Base-by-base conservation (phyloP, 2,329 filamentous ascomycete species). In the Penicillium vulpinum region DNA sequence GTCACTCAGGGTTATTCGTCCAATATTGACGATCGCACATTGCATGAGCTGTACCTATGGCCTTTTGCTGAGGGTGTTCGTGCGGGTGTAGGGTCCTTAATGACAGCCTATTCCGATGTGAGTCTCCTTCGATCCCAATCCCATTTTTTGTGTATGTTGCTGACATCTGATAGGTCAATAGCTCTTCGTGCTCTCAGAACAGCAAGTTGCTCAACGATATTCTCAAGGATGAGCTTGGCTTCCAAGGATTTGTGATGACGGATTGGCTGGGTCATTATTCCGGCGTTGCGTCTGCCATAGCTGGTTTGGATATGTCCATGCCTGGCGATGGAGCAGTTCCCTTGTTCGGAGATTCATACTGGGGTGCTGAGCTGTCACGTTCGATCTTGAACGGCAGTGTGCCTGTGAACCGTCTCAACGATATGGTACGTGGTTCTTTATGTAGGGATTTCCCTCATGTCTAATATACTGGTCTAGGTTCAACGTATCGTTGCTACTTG, bases 151-250 rank as follows among this genome's bases (percentile, higher is more conserved):
- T 22, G 10, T 35, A 4, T 22, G 22, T 18, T 21, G 1, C 21
- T 55, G 6, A 61, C 22, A 16, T 24, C 10, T 2, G 22, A 28
- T 60, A 85, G 78, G 79, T 89, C 54, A 89, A 90, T 66, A 84
- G 85, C 49, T 87, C 84, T 0, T 85, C 87, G 16, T 80, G 81
- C 5, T 89, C 85, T 56, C 85, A 88, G 58, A 91, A 91, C 67
- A 85, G 84, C 59, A 87, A 87, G 67, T 74, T 87, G 15, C 78
- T 89, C 51, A 91, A 90, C 61, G 85, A 84, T 0, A 77, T 91
- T 4, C 76, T 91, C 9, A 91, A 91, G 65, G 87, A 88, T 44
- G 88, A 91, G 72, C 78, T 91, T 47, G 87, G 86, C 0, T 91
- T 91, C 63, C 87, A 90, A 63, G 88, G 88, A 67, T 86, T 76